A percentile compares a stretch with the other conserved stretches of the same genome.
Conservation (phyloP, 2,329 filamentous ascomycete species). For the Penicillium vulpinum region DNA sequence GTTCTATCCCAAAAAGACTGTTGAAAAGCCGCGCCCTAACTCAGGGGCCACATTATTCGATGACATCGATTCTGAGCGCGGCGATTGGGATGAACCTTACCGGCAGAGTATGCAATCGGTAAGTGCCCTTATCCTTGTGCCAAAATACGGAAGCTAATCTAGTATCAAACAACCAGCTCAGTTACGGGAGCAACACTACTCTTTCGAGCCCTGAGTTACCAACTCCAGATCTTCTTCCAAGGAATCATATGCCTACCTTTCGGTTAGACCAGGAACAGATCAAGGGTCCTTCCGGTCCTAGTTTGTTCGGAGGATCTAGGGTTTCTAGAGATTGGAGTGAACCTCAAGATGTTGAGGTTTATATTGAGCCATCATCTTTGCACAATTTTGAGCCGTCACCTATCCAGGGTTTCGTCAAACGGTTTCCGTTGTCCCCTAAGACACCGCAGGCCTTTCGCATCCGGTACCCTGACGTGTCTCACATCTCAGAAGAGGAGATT, state of each 20-base stretch:
- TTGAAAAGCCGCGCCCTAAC: constrained; percentile 25
- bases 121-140: constrained; percentile 2
- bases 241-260: constrained; percentile 61
- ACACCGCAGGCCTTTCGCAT: constrained; percentile 59
- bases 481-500: constrained; percentile 26
- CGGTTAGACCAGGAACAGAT: constrained; percentile 58
- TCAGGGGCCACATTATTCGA: constrained; percentile 39
- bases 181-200: constrained; percentile 73
- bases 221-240: constrained; percentile 69
- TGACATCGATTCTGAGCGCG: constrained; percentile 39
- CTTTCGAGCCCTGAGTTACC: constrained; percentile 74
- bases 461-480: constrained; percentile 29
- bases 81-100: constrained; percentile 52
- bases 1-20: constrained; percentile 14
- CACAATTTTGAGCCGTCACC: neutral
- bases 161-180: constrained; percentile 19
- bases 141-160: neutral
- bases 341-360: constrained; percentile 21
- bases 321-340: constrained; percentile 42
- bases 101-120: constrained; percentile 53
- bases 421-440: constrained; percentile 16
- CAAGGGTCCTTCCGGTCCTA: constrained; percentile 82
- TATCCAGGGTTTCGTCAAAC: too few relatives aligned
- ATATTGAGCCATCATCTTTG: constrained; percentile 19
- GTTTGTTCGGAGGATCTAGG: constrained; percentile 83